A percentile compares a stretch with the other conserved stretches of the same genome.
phyloP scores from a whole-genome alignment of 202 grass and related monocot species.

The Panicum hallii region DNA sequence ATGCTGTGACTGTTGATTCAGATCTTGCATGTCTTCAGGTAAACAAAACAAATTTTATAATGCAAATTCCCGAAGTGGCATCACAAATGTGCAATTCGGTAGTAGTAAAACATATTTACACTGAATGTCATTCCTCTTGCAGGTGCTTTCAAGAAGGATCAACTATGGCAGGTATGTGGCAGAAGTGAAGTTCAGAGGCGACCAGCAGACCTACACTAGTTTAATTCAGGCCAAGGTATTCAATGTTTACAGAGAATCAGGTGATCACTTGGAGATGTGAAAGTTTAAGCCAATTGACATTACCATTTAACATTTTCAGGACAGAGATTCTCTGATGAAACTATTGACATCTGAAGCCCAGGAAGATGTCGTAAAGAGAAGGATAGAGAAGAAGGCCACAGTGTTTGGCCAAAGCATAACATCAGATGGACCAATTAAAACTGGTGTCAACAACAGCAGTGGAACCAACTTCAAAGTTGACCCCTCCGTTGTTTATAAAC shows the following conservation, averaged over 20 bases:
- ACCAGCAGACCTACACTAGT: conserved; percentile 56
- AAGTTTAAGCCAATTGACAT: conserved; percentile 19
- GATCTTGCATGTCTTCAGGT: conserved; percentile 79
- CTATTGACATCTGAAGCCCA: conserved; percentile 67
- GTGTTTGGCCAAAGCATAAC: conserved; percentile 64
- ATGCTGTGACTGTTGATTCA: conserved; percentile 50
- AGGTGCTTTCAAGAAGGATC: conserved; percentile 73
- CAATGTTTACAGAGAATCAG: background rate
- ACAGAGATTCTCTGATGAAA: conserved; percentile 64
- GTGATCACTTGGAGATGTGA: background rate
- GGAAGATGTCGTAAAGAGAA: conserved; percentile 69
- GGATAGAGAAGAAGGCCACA: conserved; percentile 66
- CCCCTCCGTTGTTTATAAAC: conserved; percentile 48
- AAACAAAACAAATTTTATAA: background rate
- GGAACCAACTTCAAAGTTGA: conserved; percentile 55
- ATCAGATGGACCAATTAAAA: conserved; percentile 38
- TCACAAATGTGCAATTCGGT: too few species aligned
- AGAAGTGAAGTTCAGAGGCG: conserved; percentile 68
- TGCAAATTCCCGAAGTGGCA: background rate
- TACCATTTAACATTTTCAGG: conserved; percentile 32
- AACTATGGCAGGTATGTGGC: conserved; percentile 75
- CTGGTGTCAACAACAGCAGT: conserved; percentile 16
- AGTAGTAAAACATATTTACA: too few species aligned
- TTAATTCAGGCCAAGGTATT: conserved; percentile 66
- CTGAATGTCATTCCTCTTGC: background rate